Evolutionary conservation across 306 rosid genomes (phyloP), one percentile per base, ranked within the genome.

Genomic region (Cucurbita moschata): DNA sequence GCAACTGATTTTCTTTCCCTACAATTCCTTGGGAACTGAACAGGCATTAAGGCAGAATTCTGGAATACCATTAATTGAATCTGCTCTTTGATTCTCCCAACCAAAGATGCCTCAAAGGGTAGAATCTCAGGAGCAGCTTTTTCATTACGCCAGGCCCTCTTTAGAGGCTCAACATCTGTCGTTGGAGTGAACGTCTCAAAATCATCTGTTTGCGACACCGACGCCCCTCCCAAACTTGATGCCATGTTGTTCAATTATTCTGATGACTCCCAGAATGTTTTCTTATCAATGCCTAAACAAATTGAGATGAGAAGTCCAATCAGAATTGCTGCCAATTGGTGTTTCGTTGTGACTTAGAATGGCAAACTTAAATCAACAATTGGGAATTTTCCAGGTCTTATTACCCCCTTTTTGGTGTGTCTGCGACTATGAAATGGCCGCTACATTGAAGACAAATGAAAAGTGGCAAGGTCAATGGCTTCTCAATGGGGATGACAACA

Each of bases 111-210:
- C 84, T 90, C 86, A 77, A 76, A 92, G 19, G 76, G 89, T 60
- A 92, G 87, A 80, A 92, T 80, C 80, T 87, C 87, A 37, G 90
- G 90, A 4, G 88, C 86, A 5, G 90, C 88, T 78, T 80, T 86
- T 72, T 86, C 86, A 39, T 77, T 86, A 65, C 90, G 85, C 88
- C 87, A 86, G 5, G 81, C 88, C 65, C 80, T 80, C 86, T 86
- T 82, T 49, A 86, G 75, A 10, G 79, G 84, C 77, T 82, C 88
- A 15, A 84, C 83, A 57, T 86, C 90, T 19, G 86, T 70, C 18
- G 63, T 79, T 39, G 78, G 81, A 52, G 79, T 64, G 78, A 71
- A 55, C 53, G 84, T 54, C 83, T 86, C 85, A 64, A 77, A 76
- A 39, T 83, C 86, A 15, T 80, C 88, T 57, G 76, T 53, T 21